phyloP scores from a whole-genome alignment of 2,329 filamentous ascomycete genomes.

The Elsinoe perseae region DNA sequence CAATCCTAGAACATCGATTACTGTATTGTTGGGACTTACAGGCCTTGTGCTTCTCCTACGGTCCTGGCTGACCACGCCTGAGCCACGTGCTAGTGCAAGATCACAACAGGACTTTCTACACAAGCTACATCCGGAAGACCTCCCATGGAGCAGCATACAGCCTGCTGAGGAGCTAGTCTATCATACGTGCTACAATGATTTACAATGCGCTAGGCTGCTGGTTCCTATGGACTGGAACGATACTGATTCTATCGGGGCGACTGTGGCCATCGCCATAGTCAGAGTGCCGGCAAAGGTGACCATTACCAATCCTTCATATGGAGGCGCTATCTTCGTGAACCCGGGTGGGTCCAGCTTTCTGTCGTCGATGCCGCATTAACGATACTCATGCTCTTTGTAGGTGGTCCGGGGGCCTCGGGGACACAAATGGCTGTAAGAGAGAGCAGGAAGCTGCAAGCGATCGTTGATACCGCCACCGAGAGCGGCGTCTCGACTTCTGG shows the following conservation, averaged over 20 bases:
- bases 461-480: slow-evolving; percentile 29
- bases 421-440: slow-evolving; percentile 29
- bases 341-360: slow-evolving; percentile 26
- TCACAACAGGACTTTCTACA: neutral
- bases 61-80: too few species aligned
- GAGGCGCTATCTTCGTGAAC: slow-evolving; percentile 43
- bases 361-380: neutral
- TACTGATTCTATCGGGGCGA: slow-evolving; percentile 26
- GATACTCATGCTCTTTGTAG: neutral
- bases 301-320: slow-evolving; percentile 37
- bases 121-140: slow-evolving; percentile 1
- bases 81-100: neutral
- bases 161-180: slow-evolving; percentile 17
- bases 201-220: slow-evolving; percentile 42
- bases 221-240: slow-evolving; percentile 42
- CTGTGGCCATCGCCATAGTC: slow-evolving; percentile 37
- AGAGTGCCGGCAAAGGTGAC: slow-evolving; percentile 38
- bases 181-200: slow-evolving; percentile 36
- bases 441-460: slow-evolving; percentile 32
- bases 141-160: neutral
- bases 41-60: too few species aligned
- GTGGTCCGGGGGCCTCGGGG: slow-evolving; percentile 40
- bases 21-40: too few species aligned
- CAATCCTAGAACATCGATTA: too few species aligned
- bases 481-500: slow-evolving; percentile 2